Percentiles rank a stretch among this genome's conserved stretches.
Evolutionary conservation across 192 early-diverging fungal species (phyloP).

Genomic region (Coemansia sp.): DNA sequence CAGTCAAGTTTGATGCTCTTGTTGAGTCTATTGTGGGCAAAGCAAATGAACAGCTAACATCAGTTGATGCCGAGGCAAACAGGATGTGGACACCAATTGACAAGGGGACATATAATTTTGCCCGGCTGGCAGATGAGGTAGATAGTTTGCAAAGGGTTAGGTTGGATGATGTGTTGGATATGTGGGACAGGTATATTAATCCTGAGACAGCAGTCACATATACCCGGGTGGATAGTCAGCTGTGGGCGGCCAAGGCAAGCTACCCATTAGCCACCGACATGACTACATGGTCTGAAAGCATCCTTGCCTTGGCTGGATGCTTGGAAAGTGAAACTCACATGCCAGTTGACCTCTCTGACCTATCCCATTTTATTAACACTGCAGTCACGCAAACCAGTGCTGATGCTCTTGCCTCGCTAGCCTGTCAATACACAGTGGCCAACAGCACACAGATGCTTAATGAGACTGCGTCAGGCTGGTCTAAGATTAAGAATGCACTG

Average conservation of each 20-base stretch:
- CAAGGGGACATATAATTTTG: background rate
- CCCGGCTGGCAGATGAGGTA: background rate
- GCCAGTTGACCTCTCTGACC: no score
- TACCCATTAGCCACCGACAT: slow-evolving; percentile 5
- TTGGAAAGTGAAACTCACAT: background rate
- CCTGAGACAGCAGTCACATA: slow-evolving; percentile 16
- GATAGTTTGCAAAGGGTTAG: background rate
- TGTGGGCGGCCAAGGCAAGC: slow-evolving; percentile 13
- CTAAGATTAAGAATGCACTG: no score
- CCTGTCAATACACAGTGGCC: no score
- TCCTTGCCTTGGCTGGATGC: background rate
- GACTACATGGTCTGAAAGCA: background rate
- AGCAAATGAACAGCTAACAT: background rate
- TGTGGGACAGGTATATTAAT: slow-evolving; percentile 31
- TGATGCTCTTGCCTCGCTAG: no score
- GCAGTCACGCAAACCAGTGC: no score
- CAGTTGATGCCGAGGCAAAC: background rate
- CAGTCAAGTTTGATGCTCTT: slow-evolving; percentile 59
- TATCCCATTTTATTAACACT: no score
- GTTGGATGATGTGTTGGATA: slow-evolving; percentile 13
- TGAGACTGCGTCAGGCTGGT: no score
- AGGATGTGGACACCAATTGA: background rate
- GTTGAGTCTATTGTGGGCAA: slow-evolving; percentile 10
- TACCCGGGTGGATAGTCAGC: slow-evolving; percentile 18
- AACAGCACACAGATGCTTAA: no score